Evolutionary conservation across 148 eudicot genomes (phyloP), one percentile per base, ranked within the genome.

Genomic region (Rhododendron williamsianum): DNA sequence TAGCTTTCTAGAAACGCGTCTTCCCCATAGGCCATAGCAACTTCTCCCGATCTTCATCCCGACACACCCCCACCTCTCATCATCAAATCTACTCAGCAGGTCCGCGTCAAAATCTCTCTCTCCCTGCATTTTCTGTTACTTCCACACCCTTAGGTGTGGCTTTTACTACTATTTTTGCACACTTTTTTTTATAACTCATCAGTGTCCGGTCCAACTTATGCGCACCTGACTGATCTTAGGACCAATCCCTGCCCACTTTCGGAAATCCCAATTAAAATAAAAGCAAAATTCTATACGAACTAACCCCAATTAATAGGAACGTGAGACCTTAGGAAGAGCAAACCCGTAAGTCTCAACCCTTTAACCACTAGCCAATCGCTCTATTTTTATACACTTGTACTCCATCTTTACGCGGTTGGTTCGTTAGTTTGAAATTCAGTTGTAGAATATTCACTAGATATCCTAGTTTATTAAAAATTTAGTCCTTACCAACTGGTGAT

Each of bases 141-240:
- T 69, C 74, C 74, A 69, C 74, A 69, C 16, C 35, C 16, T 27
- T 23, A 5, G 35, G 74, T 27, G 74, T 41, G 43, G 45, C 45
- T 38, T 19, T 33, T 33, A 33, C 35, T 33, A 33, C 35, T 33
- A 33, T 33, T 33, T 33, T 33, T 33, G 35, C 35, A 33, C 52
- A 10, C 52, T 49, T 11, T 49, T 9, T 9, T 2, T 49, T 1
- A 49, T 49, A 49, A 49, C 45, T 41, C 0, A 41, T 5, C 0
- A 41, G 7, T 5, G 1, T 0, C 9, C 15, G 2, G 52, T 0
- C 3, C 2, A 11, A 10, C 0, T 49, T 49, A 49, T 3, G 13
- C 0, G 0, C 0, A 15, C 0, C 16, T 0, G 1, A 52, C 4
- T 15, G 3, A 52, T 52, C 2, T 13, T 52, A 0, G 1, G 0